phyloP scores from a whole-genome alignment of 495 filamentous ascomycete genomes.

The Schizothecium vesticola region DNA sequence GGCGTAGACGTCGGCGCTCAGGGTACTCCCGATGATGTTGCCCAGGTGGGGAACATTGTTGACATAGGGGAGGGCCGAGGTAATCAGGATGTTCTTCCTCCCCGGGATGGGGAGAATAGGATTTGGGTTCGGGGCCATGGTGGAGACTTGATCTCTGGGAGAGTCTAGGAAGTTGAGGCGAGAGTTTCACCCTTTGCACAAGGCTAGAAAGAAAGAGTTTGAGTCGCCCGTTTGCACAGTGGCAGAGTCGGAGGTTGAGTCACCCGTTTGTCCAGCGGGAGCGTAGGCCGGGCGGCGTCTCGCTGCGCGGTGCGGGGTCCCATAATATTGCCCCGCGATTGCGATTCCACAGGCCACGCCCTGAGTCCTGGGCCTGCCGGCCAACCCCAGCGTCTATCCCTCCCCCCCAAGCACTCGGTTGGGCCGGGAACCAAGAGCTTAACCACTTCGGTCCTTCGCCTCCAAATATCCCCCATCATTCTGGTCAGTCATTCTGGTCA shows the following conservation, averaged over 20 bases:
- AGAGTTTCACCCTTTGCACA: neutral
- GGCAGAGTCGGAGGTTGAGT: neutral
- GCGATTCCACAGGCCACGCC: neutral
- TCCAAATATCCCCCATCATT: neutral
- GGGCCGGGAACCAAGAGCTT: neutral
- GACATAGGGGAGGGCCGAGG: constrained; percentile 75
- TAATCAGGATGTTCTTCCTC: constrained; percentile 53
- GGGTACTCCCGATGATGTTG: constrained; percentile 86
- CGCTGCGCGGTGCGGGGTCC: constrained; percentile 8
- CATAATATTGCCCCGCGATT: constrained; percentile 17
- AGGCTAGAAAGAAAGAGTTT: neutral
- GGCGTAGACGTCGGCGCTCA: constrained; percentile 67
- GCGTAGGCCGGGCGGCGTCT: too few species aligned
- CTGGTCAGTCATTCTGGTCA: neutral
- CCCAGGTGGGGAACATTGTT: constrained; percentile 96
- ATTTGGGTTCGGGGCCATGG: constrained; percentile 16
- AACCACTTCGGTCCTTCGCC: neutral
- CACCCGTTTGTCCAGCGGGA: too few species aligned
- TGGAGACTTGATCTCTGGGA: neutral
- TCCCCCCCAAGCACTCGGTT: constrained; percentile 4
- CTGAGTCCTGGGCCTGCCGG: neutral
- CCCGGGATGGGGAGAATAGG: constrained; percentile 41
- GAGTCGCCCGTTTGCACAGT: neutral
- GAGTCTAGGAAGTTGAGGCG: neutral
- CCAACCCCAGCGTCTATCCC: neutral